phyloP scores from a whole-genome alignment of 2,329 filamentous ascomycete species.

The Onygenales sp. region DNA sequence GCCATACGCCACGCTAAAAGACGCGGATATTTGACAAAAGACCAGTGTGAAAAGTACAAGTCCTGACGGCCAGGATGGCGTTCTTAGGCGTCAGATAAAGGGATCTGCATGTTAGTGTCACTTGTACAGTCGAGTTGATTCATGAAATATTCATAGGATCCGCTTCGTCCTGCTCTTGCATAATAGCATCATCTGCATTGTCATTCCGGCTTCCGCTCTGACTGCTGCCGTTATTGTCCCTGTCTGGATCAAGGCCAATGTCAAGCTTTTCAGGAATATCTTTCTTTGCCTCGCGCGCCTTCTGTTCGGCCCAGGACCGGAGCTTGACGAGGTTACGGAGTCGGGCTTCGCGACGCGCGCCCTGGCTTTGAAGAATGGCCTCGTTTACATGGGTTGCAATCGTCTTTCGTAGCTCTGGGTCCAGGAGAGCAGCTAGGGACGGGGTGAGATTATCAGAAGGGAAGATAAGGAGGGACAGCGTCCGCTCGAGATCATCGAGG shows the following conservation, averaged over 20 bases:
- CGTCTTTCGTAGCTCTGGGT: constrained; percentile 67
- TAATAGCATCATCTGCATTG: constrained; percentile 28
- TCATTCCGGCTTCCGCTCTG: constrained; percentile 18
- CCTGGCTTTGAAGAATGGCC: constrained; percentile 68
- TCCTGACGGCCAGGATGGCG: background rate
- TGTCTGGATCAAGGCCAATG: constrained; percentile 32
- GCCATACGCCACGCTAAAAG: constrained; percentile 2
- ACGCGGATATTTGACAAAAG: background rate
- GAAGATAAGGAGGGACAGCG: constrained; percentile 87
- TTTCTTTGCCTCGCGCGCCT: constrained; percentile 38
- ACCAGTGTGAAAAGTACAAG: background rate
- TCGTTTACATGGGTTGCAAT: constrained; percentile 88
- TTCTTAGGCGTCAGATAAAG: background rate
- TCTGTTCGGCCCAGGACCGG: constrained; percentile 71
- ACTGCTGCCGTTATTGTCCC: constrained; percentile 16
- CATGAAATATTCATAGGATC: constrained; percentile 31
- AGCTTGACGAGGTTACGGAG: constrained; percentile 73
- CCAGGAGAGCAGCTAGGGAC: constrained; percentile 64
- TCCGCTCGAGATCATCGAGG: constrained; percentile 77
- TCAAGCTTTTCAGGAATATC: constrained; percentile 37
- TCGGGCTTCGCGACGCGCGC: constrained; percentile 65
- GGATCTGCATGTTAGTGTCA: background rate
- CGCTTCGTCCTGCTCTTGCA: constrained; percentile 32
- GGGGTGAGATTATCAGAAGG: constrained; percentile 69
- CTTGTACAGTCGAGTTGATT: constrained; percentile 2